Percentiles rank a stretch among this genome's conserved stretches.
These are phyloP conservation scores for Pseudoscleropodium purum DNA, from an alignment of 225 moss, liverwort and hornwort species.

Conservation along the genomic window DNA sequence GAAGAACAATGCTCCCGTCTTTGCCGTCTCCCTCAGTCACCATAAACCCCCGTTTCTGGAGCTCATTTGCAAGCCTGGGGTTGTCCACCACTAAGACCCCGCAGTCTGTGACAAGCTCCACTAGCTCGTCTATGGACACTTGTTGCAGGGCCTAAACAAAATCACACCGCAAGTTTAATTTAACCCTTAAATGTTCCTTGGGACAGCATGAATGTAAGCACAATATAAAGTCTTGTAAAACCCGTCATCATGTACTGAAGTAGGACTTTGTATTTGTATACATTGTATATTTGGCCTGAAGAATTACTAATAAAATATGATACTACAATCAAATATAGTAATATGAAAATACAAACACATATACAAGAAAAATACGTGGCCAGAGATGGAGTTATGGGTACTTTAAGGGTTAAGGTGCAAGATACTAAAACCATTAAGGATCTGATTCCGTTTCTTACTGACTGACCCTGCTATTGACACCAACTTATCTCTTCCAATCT, in stretches of 20 bases:
- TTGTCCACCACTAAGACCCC: constrained; percentile 19
- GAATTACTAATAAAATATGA: neutral
- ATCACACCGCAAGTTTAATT: neutral
- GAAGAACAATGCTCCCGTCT: constrained; percentile 13
- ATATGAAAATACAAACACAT: neutral
- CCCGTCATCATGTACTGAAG: neutral
- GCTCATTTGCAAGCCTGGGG: constrained; percentile 6
- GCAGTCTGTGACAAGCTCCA: constrained; percentile 23
- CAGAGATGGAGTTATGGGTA: neutral
- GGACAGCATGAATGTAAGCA: neutral
- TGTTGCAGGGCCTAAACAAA: constrained; percentile 8
- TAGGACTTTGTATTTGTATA: neutral
- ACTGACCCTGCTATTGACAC: neutral
- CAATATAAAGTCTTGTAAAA: neutral
- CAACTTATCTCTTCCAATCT: neutral
- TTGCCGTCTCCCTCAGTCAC: neutral
- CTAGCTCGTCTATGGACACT: constrained; percentile 27
- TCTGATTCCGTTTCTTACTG: neutral
- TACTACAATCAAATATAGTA: neutral
- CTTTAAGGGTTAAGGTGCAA: neutral
- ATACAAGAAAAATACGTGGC: neutral
- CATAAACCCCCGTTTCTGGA: constrained; percentile 18
- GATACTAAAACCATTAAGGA: neutral
- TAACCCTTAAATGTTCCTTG: neutral
- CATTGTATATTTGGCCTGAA: neutral